Base-by-base conservation (phyloP, 805 yeast species). In the Metschnikowia lochheadii region DNA sequence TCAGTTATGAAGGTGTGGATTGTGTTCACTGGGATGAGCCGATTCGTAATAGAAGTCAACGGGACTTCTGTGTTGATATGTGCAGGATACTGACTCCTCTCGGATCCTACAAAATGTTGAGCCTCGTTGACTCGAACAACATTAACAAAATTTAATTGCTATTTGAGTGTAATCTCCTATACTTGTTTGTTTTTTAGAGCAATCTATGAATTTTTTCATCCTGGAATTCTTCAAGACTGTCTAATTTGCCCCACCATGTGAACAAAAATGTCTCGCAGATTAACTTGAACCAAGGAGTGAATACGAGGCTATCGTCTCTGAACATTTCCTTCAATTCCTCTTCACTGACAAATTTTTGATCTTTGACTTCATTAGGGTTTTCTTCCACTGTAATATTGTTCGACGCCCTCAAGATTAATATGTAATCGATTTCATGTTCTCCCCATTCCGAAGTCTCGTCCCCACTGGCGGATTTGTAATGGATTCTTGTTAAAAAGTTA, bases 271-370 rank as follows among this genome's bases (percentile, higher is more conserved):
- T 82, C 65, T 94, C 91, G 67, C 99, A 94, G 59, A 94, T 94
- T 57, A 94, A 80, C 69, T 89, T 89, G 76, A 94, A 94, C 99
- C 99, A 94, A 5, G 99, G 99, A 5, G 99, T 94, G 71, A 94
- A 94, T 10, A 81, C 75, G 54, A 87, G 76, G n/a, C 62, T 50
- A 17, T 72, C 60, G 65, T 91, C 89, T 20, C 77, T 58, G 67
- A 94, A 87, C 97, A 94, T 89, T 17, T 65, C 70, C 65, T 83
- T 81, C 60, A 94, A 77, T 59, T 87, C 85, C 1, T 71, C 70
- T 23, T 79, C 79, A 32, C 82, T 71, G 21, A 94, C 98, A 70
- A 87, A 94, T 61, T 76, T 80, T 61, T 73, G 70, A 64, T 87
- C 97, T 63, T 83, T 83, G 45, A 92, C 96, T 67, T 94, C 99